A percentile compares a stretch with the other conserved stretches of the same genome.
Conservation (phyloP, 441 rosid genomes). For the Bocquillonia castaneifolia region DNA sequence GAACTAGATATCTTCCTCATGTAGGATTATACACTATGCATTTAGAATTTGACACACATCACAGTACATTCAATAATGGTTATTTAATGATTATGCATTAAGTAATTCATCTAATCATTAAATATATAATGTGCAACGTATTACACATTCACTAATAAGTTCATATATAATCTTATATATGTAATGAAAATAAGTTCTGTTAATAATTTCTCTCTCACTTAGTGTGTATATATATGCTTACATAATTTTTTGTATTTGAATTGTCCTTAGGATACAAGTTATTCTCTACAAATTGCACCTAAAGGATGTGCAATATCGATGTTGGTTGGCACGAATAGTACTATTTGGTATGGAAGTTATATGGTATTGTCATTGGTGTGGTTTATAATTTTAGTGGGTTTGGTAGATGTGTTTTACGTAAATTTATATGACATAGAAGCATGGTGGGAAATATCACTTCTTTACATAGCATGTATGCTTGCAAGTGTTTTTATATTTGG, state of each 20-base stretch:
- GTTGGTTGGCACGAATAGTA: constrained; percentile 70
- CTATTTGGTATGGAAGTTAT: constrained; percentile 66
- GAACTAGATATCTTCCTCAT: too few species aligned
- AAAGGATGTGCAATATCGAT: constrained; percentile 49
- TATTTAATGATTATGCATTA: too few species aligned
- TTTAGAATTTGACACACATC: too few species aligned
- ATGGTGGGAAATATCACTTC: constrained; percentile 85
- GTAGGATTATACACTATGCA: too few species aligned
- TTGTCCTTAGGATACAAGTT: constrained; percentile 21
- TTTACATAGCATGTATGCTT: constrained; percentile 56
- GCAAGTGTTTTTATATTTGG: constrained; percentile 61
- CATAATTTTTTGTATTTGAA: neutral
- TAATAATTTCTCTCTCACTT: too few species aligned
- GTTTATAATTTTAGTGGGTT: constrained; percentile 37
- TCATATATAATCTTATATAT: too few species aligned
- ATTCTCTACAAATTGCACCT: constrained; percentile 33
- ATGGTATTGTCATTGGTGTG: constrained; percentile 52
- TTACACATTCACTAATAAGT: too few species aligned
- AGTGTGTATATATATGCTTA: too few species aligned
- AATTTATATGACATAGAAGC: constrained; percentile 37
- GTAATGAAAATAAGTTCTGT: too few species aligned
- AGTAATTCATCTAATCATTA: too few species aligned
- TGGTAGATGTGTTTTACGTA: constrained; percentile 52
- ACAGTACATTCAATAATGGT: too few species aligned
- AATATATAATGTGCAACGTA: too few species aligned